Evolutionary conservation across 23 red algal genomes (phyloP), one percentile per base, ranked within the genome.

Genomic region (Porphyridium purpureum): DNA sequence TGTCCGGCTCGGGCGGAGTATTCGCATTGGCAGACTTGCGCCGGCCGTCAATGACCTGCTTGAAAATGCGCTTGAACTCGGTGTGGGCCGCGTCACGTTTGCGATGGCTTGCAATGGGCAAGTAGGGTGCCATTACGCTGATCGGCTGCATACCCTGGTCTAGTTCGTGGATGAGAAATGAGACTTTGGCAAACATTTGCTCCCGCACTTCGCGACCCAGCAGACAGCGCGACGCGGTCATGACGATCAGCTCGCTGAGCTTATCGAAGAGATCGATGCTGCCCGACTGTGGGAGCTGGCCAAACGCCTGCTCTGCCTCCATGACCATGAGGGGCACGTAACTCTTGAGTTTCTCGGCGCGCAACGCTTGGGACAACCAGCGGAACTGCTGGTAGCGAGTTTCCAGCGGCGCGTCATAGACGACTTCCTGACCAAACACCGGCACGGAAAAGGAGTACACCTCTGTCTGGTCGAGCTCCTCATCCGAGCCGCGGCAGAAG

Each of bases 81-180:
- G 61, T 34, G 2, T 66, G 64, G 24, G 90, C 90, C 47, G 52
- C 52, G 33, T 98, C 79, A 1, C 90, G 79, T 20, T 47, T 41
- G 32, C 73, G 52, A 59, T 98, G 90, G 27, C 79, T 72, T 46
- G 59, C 42, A 15, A 57, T 85, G n/a, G 90, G 90, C 59, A 85
- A 49, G 62, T 83, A 66, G n/a, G 81, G 81, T 0, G 81, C 90
- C 11, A 98, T 64, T 5, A 98, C 73, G 35, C 74, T 82, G 38
- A 98, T 66, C n/a, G 81, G 80, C 63, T 98, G 79, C 90, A 98
- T 98, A 2, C 90, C 90, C 55, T 98, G 80, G 54, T 98, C 90
- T 50, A 98, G 75, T 22, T 86, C 74, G 42, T 44, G 38, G 17
- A 44, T 44, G 11, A 44, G 38, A 44, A 11, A 44, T n/a, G 67